Evolutionary conservation across 176 grass and related monocot genomes (phyloP).

Genomic region (Ensete glaucum): DNA sequence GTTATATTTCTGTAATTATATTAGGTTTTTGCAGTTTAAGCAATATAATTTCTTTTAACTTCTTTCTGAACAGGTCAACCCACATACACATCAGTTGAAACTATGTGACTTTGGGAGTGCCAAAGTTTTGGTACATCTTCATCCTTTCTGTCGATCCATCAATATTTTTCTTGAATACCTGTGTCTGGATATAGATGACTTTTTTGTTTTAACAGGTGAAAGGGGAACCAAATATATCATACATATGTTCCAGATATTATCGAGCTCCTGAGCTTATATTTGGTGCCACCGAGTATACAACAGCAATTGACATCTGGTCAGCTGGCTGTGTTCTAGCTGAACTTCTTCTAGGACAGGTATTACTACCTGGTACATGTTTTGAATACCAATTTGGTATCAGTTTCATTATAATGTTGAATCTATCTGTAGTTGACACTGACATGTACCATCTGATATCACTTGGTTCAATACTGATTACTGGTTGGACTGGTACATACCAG

Average conservation of each 20-base stretch:
- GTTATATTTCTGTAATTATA: background rate
- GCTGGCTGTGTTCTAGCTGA: constrained; percentile 70
- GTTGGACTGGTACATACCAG: no score
- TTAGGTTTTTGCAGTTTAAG: background rate
- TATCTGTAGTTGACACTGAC: no score
- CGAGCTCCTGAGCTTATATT: constrained; percentile 76
- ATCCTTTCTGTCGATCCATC: background rate
- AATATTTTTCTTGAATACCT: background rate
- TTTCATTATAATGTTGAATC: no score
- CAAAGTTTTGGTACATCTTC: constrained; percentile 62
- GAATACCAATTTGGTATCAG: no score
- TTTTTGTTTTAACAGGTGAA: constrained; percentile 39
- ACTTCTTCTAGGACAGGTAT: constrained; percentile 60
- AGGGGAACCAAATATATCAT: constrained; percentile 66
- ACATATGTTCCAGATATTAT: constrained; percentile 73
- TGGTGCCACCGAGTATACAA: constrained; percentile 68
- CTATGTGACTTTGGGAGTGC: constrained; percentile 73
- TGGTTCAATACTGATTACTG: no score
- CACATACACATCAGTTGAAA: constrained; percentile 70
- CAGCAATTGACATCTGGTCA: constrained; percentile 76
- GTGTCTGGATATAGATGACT: background rate
- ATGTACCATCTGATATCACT: no score
- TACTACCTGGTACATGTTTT: background rate
- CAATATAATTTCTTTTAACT: background rate
- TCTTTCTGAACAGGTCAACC: constrained; percentile 47